phyloP scores from a whole-genome alignment of 345 rosid genomes.

The Eucalyptus sp. region DNA sequence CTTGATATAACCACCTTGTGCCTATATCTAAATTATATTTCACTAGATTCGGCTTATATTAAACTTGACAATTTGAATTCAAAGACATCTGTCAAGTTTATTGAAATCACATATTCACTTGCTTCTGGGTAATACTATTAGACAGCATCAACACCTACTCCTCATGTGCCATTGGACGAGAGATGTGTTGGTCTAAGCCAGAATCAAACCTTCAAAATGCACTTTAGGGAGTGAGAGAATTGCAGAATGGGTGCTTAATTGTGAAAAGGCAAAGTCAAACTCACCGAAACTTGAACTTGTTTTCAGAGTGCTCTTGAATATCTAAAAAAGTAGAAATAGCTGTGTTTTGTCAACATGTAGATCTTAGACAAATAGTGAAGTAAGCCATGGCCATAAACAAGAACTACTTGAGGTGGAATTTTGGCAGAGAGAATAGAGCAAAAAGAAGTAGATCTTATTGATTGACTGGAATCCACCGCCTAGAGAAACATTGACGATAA shows the following conservation, averaged over 20 bases:
- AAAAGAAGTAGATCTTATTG: too few species aligned
- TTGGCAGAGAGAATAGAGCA: too few species aligned
- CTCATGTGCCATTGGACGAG: background rate
- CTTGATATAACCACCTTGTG: background rate
- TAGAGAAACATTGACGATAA: background rate
- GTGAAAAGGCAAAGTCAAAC: background rate
- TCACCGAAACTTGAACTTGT: background rate
- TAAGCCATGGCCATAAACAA: background rate
- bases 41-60: background rate
- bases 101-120: background rate
- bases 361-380: background rate
- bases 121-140: background rate
- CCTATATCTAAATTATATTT: background rate
- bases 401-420: background rate
- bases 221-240: background rate
- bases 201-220: background rate
- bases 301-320: background rate
- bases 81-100: background rate
- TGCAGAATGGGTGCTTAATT: background rate
- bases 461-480: background rate
- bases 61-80: background rate
- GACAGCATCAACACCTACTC: background rate
- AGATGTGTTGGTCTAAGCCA: background rate
- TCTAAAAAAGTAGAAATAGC: background rate
- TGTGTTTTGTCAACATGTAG: background rate